These are phyloP conservation scores for Dinochytrium kinnereticum DNA, from an alignment of 371 early-diverging fungal species.

Conservation along the genomic window DNA sequence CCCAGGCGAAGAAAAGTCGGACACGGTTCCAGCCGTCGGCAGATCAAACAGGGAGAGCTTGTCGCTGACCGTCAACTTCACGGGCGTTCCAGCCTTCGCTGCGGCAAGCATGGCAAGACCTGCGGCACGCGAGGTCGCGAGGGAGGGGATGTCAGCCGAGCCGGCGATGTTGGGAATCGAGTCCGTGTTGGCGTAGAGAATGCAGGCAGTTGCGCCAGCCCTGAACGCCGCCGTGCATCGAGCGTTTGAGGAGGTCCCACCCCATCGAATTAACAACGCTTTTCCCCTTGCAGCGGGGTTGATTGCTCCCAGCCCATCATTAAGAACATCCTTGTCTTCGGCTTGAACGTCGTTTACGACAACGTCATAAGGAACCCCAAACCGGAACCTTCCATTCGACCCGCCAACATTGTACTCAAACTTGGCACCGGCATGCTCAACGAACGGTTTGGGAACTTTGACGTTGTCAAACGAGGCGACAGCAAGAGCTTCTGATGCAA, in stretches of 20 bases:
- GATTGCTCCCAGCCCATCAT: background rate
- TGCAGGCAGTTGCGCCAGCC: constrained; percentile 40
- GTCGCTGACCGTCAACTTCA: background rate
- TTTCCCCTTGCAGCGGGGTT: constrained; percentile 18
- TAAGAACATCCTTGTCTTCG: background rate
- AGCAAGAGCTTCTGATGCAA: constrained; percentile 4
- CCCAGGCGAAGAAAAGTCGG: constrained; percentile 47
- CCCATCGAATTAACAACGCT: constrained; percentile 24
- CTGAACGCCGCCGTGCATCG: constrained; percentile 15
- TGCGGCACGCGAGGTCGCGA: constrained; percentile 13
- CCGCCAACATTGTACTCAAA: background rate
- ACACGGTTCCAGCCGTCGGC: constrained; percentile 46
- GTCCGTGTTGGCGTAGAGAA: constrained; percentile 36
- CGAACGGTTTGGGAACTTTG: background rate
- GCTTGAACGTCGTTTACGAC: constrained; percentile 16
- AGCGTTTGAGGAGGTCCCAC: constrained; percentile 17
- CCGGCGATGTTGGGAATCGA: constrained; percentile 23
- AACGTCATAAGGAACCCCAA: background rate
- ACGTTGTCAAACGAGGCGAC: constrained; percentile 16
- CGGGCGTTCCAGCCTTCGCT: constrained; percentile 46
- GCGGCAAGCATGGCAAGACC: constrained; percentile 31
- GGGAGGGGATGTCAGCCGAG: constrained; percentile 20
- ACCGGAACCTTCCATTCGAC: constrained; percentile 5
- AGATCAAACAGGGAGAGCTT: background rate
- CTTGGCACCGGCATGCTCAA: background rate